Evolutionary conservation across 495 filamentous ascomycete species (phyloP), one percentile per base, ranked within the genome.

Genomic region (Trichoderma virens): DNA sequence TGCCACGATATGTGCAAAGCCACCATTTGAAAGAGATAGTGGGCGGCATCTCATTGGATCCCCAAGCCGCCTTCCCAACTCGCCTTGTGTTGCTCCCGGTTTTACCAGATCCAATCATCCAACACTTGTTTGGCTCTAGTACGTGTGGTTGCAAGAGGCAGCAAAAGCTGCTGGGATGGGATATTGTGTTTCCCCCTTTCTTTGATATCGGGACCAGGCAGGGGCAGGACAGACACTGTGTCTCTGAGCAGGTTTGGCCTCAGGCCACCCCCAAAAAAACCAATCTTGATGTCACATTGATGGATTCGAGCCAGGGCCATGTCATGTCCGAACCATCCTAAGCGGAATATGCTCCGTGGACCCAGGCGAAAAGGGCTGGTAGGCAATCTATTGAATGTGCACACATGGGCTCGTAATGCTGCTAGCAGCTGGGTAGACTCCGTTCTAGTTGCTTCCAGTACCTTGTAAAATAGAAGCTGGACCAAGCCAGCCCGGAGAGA

Each of bases 31-130:
- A 3, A 27, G 2, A 56, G 51, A 14, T 30, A 30, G 25, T 30
- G 51, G 51, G 11, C 51, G 51, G 51, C 9, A 28, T 8, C 51
- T 30, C 27, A 56, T 56, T 56, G 51, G 51, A 56, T 27, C 51
- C 51, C 25, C 23, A 30, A 56, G 51, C 51, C 51, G 51, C 25
- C 25, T 16, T 28, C 23, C 23, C 9, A 3, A 2, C 27, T 56
- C 1, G 51, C 13, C 25, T 56, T 56, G 25, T 27, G 25, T 56
- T 20, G 45, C n/a, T 51, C n/a, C 18, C 45, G 23, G 45, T 16
- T 51, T 25, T 56, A 31, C 51, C 23, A 56, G 51, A 56, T 56
- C 51, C 51, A 56, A 30, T 56, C 51, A 56, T 30, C 20, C 51
- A 27, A 56, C 13, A 3, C 23, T 30, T 31, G 51, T 30, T 27